A percentile compares a stretch with the other conserved stretches of the same genome.
Evolutionary conservation across 495 filamentous ascomycete genomes (phyloP).

Genomic region (Glarea lozoyensis): DNA sequence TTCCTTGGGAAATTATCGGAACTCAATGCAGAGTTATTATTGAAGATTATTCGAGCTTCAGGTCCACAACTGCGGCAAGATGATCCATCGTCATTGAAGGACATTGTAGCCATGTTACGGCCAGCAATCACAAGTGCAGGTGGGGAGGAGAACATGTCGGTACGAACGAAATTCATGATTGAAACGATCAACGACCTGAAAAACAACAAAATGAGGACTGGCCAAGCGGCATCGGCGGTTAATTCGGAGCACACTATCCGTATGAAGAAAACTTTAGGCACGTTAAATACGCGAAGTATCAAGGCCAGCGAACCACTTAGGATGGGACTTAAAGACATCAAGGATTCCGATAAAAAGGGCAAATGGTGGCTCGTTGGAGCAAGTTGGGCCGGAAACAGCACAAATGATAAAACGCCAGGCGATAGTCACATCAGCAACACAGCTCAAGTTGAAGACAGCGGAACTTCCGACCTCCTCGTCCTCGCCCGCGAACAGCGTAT

Average conservation of each 20-base stretch:
- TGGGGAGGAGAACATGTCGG: constrained; percentile 63
- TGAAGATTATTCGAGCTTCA: constrained; percentile 72
- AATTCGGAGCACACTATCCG: constrained; percentile 67
- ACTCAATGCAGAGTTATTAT: constrained; percentile 81
- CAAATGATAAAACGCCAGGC: constrained; percentile 8
- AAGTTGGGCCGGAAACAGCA: constrained; percentile 57
- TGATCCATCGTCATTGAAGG: constrained; percentile 82
- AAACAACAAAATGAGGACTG: constrained; percentile 82
- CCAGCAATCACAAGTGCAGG: constrained; percentile 56
- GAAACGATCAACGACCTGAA: constrained; percentile 91
- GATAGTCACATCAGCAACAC: constrained; percentile 17
- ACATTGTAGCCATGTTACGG: constrained; percentile 76
- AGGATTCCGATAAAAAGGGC: constrained; percentile 71
- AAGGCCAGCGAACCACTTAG: constrained; percentile 75
- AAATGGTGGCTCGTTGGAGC: constrained; percentile 99
- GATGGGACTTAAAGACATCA: constrained; percentile 71
- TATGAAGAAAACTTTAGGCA: constrained; percentile 75
- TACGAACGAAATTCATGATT: constrained; percentile 96
- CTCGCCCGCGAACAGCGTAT: constrained; percentile 80
- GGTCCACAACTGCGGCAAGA: constrained; percentile 82
- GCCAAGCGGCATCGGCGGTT: constrained; percentile 49
- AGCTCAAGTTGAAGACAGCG: constrained; percentile 30
- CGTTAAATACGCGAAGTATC: constrained; percentile 57
- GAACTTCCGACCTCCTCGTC: constrained; percentile 51
- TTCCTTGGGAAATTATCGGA: constrained; percentile 72